phyloP scores from a whole-genome alignment of 257 asterid species.

The Lycium barbarum region DNA sequence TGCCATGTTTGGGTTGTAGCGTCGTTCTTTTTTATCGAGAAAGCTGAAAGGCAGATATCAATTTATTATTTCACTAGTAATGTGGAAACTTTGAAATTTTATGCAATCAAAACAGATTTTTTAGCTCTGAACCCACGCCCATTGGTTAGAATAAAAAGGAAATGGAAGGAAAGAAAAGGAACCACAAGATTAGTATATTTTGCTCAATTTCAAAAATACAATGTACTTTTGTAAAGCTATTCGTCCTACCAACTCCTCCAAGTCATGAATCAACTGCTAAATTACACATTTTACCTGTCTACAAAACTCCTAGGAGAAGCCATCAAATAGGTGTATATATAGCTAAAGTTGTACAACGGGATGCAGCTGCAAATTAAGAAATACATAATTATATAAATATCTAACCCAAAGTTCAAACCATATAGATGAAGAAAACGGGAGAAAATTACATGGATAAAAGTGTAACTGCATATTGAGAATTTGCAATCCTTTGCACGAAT shows the following conservation, averaged over 20 bases:
- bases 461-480: background rate
- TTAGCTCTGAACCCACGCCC: background rate
- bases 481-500: background rate
- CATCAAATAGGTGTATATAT: slow-evolving; percentile 71
- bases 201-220: background rate
- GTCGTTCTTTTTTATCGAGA: slow-evolving; percentile 69
- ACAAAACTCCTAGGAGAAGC: slow-evolving; percentile 92
- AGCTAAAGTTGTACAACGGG: slow-evolving; percentile 94
- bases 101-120: background rate
- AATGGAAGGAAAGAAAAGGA: background rate
- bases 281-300: slow-evolving; percentile 68
- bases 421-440: background rate
- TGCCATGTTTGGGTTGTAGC: slow-evolving; percentile 86
- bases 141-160: background rate
- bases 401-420: background rate
- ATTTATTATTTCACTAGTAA: background rate
- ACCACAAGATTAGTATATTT: background rate
- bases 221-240: background rate
- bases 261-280: background rate
- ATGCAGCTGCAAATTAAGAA: slow-evolving; percentile 65
- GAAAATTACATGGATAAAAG: background rate
- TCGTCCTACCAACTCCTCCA: background rate
- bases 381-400: background rate
- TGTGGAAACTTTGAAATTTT: background rate
- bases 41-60: slow-evolving; percentile 55